Evolutionary conservation across 371 early-diverging fungal genomes (phyloP).

Genomic region (Choanephora cucurbitarum): DNA sequence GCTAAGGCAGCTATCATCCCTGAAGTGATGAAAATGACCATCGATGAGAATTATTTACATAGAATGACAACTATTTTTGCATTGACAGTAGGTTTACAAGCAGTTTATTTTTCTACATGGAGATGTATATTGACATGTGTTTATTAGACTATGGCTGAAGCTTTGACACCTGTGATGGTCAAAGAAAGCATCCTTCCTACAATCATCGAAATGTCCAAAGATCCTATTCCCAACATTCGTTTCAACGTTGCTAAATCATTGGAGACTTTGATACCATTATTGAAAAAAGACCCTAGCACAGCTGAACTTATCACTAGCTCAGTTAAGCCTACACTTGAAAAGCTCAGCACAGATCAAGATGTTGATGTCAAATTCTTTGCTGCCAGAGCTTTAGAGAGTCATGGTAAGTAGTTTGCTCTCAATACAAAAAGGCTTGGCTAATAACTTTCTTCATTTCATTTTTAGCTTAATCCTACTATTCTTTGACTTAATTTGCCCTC

Average conservation of each 20-base stretch:
- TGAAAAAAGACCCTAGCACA: slow-evolving; percentile 70
- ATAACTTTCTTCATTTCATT: background rate
- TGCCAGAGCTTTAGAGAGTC: slow-evolving; percentile 69
- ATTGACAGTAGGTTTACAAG: slow-evolving; percentile 70
- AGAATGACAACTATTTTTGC: slow-evolving; percentile 98
- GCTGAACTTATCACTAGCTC: slow-evolving; percentile 60
- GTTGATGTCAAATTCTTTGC: slow-evolving; percentile 94
- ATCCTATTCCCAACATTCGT: slow-evolving; percentile 98
- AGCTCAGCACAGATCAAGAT: slow-evolving; percentile 87
- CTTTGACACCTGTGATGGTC: slow-evolving; percentile 84
- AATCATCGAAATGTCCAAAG: slow-evolving; percentile 79
- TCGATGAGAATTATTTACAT: slow-evolving; percentile 89
- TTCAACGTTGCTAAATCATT: slow-evolving; percentile 98
- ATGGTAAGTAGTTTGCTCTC: slow-evolving; percentile 25
- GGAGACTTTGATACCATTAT: slow-evolving; percentile 81
- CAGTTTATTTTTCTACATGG: background rate
- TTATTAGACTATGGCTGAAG: slow-evolving; percentile 83
- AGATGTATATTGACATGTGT: background rate
- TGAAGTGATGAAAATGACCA: slow-evolving; percentile 88
- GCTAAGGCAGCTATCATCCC: slow-evolving; percentile 92
- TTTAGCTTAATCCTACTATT: too few relatives aligned
- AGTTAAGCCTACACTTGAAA: slow-evolving; percentile 81
- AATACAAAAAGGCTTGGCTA: too few relatives aligned
- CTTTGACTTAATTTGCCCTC: too few relatives aligned
- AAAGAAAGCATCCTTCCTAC: slow-evolving; percentile 90